Base-by-base conservation (phyloP, 768 basidiomycete genomes). In the Russula olivacea region DNA sequence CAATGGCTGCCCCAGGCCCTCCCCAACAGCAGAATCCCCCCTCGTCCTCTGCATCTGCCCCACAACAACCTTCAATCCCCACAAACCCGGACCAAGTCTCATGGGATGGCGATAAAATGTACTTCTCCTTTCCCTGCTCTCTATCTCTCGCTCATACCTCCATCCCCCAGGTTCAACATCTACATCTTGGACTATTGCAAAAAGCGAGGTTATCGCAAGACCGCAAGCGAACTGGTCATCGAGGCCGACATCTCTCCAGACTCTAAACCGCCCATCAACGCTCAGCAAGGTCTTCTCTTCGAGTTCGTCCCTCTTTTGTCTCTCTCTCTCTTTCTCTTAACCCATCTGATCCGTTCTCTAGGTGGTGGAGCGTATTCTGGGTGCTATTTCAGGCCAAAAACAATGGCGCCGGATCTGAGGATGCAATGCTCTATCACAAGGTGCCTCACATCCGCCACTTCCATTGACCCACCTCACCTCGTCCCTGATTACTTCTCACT, bases 351-450 rank as follows among this genome's bases (percentile, higher is more conserved):
- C 67, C 58, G 55, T 67, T 59, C 61, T 34, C 9, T 54, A 91
- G 89, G 72, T 92, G 90, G 90, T 92, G 90, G 90, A 88, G 84
- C 68, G 90, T 92, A 25, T 92, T 92, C 69, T 92, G 90, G 90
- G 85, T 90, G 0, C 76, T 91, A 17, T 92, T 91, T 71, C 84
- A 85, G 14, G 88, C 89, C 51, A 91, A 91, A 74, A 88, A 86
- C 66, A 86, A 80, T 54, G 82, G 82, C 34, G 72, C 71, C 10
- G 85, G 83, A 21, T 71, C 83, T n/a, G 88, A 89, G 1, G 88
- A 91, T 66, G 89, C 87, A 25, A 67, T 89, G 71, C 62, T 85
- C 40, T 91, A 90, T 71, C 84, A 81, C 0, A 84, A 87, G 76
- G 89, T 88, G 67, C 58, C 83, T 75, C 28, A 2, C 17, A 6